Percentiles rank a stretch among this genome's conserved stretches.
Evolutionary conservation across 768 basidiomycete genomes (phyloP).

Genomic region (Daedalea quercina): DNA sequence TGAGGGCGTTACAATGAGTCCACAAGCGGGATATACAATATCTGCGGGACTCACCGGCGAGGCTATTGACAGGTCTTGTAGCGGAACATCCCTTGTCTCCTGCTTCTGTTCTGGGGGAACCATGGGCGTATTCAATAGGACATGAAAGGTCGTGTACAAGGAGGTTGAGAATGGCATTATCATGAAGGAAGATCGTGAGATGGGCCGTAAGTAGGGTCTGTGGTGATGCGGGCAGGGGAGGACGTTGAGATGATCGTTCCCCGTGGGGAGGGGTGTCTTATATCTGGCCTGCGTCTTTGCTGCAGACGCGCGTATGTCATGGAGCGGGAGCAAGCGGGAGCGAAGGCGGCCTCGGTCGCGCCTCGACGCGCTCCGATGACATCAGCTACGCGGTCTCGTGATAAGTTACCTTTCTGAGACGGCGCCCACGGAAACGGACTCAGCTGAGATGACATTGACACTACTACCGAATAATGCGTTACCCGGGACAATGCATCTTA

Average conservation of each 20-base stretch:
- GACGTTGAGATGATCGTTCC: not conserved
- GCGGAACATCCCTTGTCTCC: constrained; percentile 6
- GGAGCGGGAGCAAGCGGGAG: not conserved
- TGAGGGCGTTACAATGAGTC: too few relatives aligned
- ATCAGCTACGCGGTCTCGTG: not conserved
- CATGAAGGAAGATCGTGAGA: not conserved
- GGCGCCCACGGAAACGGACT: too few relatives aligned
- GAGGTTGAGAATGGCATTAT: not conserved
- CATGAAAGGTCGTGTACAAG: constrained; percentile 8
- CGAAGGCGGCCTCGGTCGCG: not conserved
- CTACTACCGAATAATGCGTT: too few relatives aligned
- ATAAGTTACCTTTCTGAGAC: not conserved
- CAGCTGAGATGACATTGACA: too few relatives aligned
- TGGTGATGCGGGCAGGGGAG: not conserved
- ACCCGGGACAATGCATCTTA: too few relatives aligned
- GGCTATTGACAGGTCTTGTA: constrained; percentile 1
- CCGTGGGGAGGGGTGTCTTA: not conserved
- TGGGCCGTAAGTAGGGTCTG: not conserved
- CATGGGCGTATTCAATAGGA: constrained; percentile 14
- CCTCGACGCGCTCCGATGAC: not conserved
- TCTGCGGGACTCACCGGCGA: too few relatives aligned
- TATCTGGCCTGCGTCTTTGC: not conserved
- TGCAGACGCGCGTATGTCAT: not conserved
- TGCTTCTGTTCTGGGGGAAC: constrained; percentile 7
- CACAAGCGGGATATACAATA: too few relatives aligned